Conservation (phyloP, 495 filamentous ascomycete genomes). For the Penicillium paradoxum region DNA sequence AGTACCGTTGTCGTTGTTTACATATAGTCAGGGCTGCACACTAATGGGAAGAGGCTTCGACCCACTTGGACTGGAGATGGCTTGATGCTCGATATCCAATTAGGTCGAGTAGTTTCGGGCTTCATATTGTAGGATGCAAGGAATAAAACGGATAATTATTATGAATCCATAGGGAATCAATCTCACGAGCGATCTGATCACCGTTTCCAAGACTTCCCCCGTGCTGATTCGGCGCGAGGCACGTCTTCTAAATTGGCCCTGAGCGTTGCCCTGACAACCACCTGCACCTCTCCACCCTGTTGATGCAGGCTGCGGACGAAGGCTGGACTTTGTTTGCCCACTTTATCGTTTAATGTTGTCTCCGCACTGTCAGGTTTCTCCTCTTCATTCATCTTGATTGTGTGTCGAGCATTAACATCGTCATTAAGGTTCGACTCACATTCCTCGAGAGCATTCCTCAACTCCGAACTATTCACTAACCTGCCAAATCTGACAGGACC, state of each 20-base stretch:
- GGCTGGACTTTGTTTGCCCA: slow-evolving; percentile 6
- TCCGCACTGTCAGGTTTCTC: not conserved
- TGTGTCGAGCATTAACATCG: not conserved
- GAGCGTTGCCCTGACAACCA: slow-evolving; percentile 31
- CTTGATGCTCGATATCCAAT: not conserved
- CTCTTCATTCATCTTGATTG: not conserved
- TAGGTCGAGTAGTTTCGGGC: not conserved
- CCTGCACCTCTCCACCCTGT: slow-evolving; percentile 26
- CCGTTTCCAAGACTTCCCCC: slow-evolving; percentile 5
- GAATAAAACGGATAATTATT: not conserved
- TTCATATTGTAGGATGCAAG: not conserved
- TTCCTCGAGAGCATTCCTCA: slow-evolving; percentile 1
- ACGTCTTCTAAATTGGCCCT: not conserved
- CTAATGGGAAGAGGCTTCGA: not conserved
- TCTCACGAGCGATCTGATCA: not conserved
- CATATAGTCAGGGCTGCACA: not conserved
- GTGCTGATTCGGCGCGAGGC: slow-evolving; percentile 5
- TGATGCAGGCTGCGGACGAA: slow-evolving; percentile 17
- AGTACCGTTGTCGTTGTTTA: not conserved
- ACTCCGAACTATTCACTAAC: not conserved
- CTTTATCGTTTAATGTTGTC: slow-evolving; percentile 1
- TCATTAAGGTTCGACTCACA: not conserved
- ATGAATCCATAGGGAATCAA: too few species aligned
- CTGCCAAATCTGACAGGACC: slow-evolving; percentile 6
- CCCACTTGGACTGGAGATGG: not conserved